These are phyloP conservation scores for Mycena sp. DNA, from an alignment of 1,284 basidiomycete genomes.

Conservation along the genomic window DNA sequence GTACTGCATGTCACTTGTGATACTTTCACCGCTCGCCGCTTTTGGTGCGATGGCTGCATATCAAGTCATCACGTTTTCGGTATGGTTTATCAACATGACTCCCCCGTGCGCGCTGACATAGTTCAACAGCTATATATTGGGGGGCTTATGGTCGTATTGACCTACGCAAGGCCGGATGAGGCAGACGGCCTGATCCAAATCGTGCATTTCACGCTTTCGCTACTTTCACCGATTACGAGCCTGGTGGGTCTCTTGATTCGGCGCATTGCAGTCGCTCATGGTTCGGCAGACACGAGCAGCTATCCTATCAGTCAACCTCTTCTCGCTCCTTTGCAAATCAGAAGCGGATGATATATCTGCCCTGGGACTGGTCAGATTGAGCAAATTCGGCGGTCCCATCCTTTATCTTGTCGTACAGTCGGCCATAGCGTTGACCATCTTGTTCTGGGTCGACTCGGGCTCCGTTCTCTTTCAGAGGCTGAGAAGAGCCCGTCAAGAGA, in stretches of 20 bases:
- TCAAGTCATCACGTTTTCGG: conserved; percentile 76
- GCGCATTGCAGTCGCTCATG: conserved; percentile 16
- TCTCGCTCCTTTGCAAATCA: conserved; percentile 77
- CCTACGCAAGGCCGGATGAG: conserved; percentile 70
- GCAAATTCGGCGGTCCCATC: conserved; percentile 78
- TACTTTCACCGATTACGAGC: conserved; percentile 75
- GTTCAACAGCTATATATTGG: conserved; percentile 63
- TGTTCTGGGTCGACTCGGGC: conserved; percentile 72
- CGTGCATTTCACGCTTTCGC: conserved; percentile 74
- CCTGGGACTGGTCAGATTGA: conserved; percentile 59
- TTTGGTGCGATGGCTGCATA: conserved; percentile 79
- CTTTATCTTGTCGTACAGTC: conserved; percentile 72
- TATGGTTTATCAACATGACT: conserved; percentile 38
- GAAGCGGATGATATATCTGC: conserved; percentile 51
- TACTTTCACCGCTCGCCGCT: conserved; percentile 74
- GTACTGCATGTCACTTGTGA: conserved; percentile 71
- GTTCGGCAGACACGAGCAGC: conserved; percentile 62
- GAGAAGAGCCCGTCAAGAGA: conserved; percentile 24
- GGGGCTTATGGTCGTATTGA: conserved; percentile 72
- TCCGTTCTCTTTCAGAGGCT: conserved; percentile 49
- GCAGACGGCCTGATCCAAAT: conserved; percentile 63
- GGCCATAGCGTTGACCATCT: conserved; percentile 59
- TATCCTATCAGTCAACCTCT: conserved; percentile 79
- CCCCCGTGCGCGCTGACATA: not conserved
- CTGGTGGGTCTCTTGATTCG: conserved; percentile 56